Base-by-base conservation (phyloP, 1,284 basidiomycete species). In the Puccinia sorghi region DNA sequence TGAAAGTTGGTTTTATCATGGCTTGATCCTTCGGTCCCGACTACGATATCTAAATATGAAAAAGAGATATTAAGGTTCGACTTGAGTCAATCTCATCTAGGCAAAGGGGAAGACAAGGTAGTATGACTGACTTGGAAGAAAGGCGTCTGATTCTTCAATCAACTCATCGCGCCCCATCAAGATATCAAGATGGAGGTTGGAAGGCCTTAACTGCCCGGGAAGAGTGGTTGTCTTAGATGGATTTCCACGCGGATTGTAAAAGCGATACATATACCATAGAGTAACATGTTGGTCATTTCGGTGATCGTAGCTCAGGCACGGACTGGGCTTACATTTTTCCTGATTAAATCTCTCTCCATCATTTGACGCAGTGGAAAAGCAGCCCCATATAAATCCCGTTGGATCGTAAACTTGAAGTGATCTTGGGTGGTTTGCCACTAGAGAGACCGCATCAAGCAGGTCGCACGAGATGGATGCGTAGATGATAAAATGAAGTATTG, bases 161-260 rank as follows among this genome's bases (percentile, higher is more conserved):
- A 66, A 46, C 41, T 75, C 73, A 32, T 75, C 73, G 9, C 61
- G 59, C 4, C 73, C 73, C 46, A 66, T 75, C 7, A 75, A 39
- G 32, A 75, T 75, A 56, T 75, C 73, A n/a, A 75, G 73, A 75
- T 75, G 73, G 13, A 75, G 56, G 37, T 75, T 75, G 50, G 73
- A 75, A n/a, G 61, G 73, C 52, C 37, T 57, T 2, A 25, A 48
- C 50, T 63, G 59, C 25, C 59, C 61, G 27, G 73, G 61, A 13
- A 75, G 52, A 22, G 61, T 48, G 13, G 50, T 56, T 5, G 61
- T 64, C 73, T 75, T 41, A 50, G n/a, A 17, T 67, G 22, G 0
- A n/a, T 48, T 67, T 67, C 22, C 48, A 13, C 50, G 4, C 54
- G 50, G 27, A 25, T 52, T 39, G 6, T 37, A 17, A 46, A 7